Evolutionary conservation across 805 yeast genomes (phyloP).

Genomic region (Candida silvicultrix): DNA sequence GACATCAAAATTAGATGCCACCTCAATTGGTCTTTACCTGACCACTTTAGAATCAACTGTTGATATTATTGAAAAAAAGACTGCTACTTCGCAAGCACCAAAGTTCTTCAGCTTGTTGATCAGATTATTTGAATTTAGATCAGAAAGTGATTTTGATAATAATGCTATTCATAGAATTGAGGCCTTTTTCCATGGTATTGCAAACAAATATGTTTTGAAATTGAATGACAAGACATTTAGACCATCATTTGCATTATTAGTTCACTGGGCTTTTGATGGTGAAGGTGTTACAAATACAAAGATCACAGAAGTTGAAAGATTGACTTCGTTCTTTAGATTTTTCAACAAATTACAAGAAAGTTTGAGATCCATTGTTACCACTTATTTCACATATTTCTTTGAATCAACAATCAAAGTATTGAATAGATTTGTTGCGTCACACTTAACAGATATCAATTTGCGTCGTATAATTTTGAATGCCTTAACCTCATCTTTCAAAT

Average conservation of each 20-base stretch:
- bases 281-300: conserved; percentile 49
- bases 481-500: conserved; percentile 73
- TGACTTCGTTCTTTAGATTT: conserved; percentile 75
- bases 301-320: conserved; percentile 48
- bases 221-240: conserved; percentile 91
- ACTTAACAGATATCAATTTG: conserved; percentile 43
- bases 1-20: conserved; percentile 29
- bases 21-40: conserved; percentile 64
- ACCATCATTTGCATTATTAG: conserved; percentile 81
- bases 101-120: conserved; percentile 63
- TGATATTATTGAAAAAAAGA: conserved; percentile 63
- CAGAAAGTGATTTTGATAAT: conserved; percentile 49
- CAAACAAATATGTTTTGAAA: conserved; percentile 75
- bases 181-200: conserved; percentile 64
- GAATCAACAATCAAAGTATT: conserved; percentile 64
- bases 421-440: conserved; percentile 37
- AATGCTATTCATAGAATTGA: conserved; percentile 81
- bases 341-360: conserved; percentile 79
- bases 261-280: conserved; percentile 89
- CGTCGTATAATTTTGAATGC: conserved; percentile 72
- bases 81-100: conserved; percentile 66
- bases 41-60: conserved; percentile 60
- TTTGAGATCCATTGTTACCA: conserved; percentile 80
- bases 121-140: conserved; percentile 64
- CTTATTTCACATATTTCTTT: conserved; percentile 78